These are phyloP conservation scores for Nakazawaea sp. DNA, from an alignment of 805 yeast genomes.

Conservation along the genomic window DNA sequence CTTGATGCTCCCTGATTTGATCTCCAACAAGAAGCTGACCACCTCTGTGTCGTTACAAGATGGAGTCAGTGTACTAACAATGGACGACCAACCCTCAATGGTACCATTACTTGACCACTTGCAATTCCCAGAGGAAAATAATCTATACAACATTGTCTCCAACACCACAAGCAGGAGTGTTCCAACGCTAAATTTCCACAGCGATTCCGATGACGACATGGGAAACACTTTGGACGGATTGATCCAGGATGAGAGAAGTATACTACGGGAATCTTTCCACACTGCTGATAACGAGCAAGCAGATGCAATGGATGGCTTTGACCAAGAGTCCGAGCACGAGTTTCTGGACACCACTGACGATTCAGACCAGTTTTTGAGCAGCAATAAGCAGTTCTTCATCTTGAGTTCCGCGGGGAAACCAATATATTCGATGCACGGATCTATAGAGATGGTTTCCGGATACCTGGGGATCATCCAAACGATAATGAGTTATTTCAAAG, in stretches of 20 bases:
- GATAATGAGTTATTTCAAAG: constrained; percentile 61
- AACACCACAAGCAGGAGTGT: constrained; percentile 13
- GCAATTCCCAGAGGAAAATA: background rate
- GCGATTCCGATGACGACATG: constrained; percentile 14
- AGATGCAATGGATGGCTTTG: constrained; percentile 1
- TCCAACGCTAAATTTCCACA: constrained; percentile 23
- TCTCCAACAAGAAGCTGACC: constrained; percentile 4
- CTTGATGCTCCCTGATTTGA: constrained; percentile 8
- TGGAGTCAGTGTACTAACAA: background rate
- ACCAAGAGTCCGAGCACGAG: constrained; percentile 5
- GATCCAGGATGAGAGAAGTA: constrained; percentile 10
- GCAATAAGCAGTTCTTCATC: constrained; percentile 66
- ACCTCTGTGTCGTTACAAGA: constrained; percentile 6
- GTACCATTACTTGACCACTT: too few relatives aligned
- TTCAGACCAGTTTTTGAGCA: constrained; percentile 24
- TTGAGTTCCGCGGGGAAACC: constrained; percentile 87
- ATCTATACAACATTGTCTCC: background rate
- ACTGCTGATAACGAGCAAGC: constrained; percentile 2
- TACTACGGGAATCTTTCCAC: background rate
- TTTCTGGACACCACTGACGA: constrained; percentile 21
- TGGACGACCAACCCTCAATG: background rate
- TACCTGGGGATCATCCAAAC: constrained; percentile 81
- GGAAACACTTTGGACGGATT: constrained; percentile 8
- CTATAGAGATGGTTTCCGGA: constrained; percentile 58
- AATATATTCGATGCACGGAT: constrained; percentile 70